Evolutionary conservation across 768 basidiomycete genomes (phyloP).

Genomic region (Crepidotus variabilis): DNA sequence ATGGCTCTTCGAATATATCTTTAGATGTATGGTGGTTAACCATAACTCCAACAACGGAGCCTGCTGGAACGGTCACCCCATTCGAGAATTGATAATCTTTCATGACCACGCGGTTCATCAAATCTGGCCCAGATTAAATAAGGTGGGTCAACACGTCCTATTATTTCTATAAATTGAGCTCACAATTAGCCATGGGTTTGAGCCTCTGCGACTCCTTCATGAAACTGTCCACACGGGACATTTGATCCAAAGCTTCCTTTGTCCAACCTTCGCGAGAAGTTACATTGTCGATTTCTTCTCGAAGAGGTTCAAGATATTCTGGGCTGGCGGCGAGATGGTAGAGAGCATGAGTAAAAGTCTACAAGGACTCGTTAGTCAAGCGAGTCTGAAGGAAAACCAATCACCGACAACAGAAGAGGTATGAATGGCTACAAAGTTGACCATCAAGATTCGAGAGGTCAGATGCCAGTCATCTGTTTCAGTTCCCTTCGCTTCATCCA

Average conservation of each 20-base stretch:
- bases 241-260: slow-evolving; percentile 31
- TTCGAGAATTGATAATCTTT: slow-evolving; percentile 32
- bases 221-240: slow-evolving; percentile 40
- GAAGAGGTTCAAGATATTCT: slow-evolving; percentile 7
- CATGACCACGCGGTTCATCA: slow-evolving; percentile 23
- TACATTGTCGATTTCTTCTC: slow-evolving; percentile 20
- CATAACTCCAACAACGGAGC: slow-evolving; percentile 28
- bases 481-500: slow-evolving; percentile 21
- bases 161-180: background rate
- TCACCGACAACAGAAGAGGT: slow-evolving; percentile 21
- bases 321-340: slow-evolving; percentile 26
- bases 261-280: slow-evolving; percentile 31
- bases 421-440: slow-evolving; percentile 29
- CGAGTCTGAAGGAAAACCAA: background rate
- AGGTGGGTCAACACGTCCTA: background rate
- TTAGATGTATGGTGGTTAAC: background rate
- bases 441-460: slow-evolving; percentile 16
- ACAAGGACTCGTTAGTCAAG: background rate
- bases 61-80: slow-evolving; percentile 26
- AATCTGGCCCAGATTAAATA: background rate
- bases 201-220: slow-evolving; percentile 34
- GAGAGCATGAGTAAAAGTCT: slow-evolving; percentile 34
- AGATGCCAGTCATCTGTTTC: slow-evolving; percentile 16
- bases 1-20: slow-evolving; percentile 13
- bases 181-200: slow-evolving; percentile 18